Evolutionary conservation across 2,329 filamentous ascomycete species (phyloP).

Genomic region (Trichophyton verrucosum): DNA sequence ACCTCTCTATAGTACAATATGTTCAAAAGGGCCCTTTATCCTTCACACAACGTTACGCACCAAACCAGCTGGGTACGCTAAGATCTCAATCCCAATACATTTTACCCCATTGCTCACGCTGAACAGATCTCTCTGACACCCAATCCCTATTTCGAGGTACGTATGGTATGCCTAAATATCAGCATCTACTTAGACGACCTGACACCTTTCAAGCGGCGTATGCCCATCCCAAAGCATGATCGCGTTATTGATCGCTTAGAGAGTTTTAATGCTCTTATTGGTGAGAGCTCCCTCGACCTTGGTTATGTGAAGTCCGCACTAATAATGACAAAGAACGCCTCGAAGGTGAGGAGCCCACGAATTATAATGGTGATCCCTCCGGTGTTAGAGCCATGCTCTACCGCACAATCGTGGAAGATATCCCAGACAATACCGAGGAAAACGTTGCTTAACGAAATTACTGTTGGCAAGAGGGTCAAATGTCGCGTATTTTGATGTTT

Average conservation of each 20-base stretch:
- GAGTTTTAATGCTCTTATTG: conserved; percentile 8
- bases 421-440: not conserved
- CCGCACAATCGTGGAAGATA: not conserved
- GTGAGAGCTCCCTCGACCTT: not conserved
- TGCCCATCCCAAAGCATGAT: not conserved
- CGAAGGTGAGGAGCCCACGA: not conserved
- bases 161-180: not conserved
- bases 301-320: not conserved
- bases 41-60: not conserved
- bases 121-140: not conserved
- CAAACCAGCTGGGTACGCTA: not conserved
- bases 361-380: not conserved
- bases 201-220: not conserved
- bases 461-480: too few relatives aligned
- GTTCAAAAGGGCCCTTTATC: conserved; percentile 1
- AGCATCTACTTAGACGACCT: not conserved
- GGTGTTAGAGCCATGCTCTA: conserved; percentile 4
- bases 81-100: too few relatives aligned
- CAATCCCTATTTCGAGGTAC: conserved; percentile 6
- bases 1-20: not conserved
- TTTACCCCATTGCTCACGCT: not conserved
- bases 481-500: too few relatives aligned
- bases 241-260: conserved; percentile 8
- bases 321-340: conserved; percentile 2
- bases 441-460: not conserved